These are phyloP conservation scores for Tetrahymena malaccensis DNA, from an alignment of 73 alveolate genomes.

Conservation along the genomic window DNA sequence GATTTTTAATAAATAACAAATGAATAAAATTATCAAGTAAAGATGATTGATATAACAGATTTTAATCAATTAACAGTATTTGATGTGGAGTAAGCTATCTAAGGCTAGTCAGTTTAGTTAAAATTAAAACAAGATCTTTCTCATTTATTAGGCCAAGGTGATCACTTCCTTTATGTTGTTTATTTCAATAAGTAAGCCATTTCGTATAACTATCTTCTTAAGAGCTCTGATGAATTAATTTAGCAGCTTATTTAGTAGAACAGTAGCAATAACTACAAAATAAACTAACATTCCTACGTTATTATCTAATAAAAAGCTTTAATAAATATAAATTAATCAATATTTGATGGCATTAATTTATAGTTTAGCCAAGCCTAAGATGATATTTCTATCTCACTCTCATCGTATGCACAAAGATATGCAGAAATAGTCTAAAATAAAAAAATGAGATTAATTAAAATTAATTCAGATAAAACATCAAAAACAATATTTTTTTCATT, in stretches of 20 bases:
- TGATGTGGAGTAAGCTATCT: background rate
- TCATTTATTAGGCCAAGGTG: background rate
- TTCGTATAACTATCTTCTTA: background rate
- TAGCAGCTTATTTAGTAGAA: background rate
- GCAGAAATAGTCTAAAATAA: background rate
- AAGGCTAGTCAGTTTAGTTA: background rate
- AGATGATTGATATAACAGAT: background rate
- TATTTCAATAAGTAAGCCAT: background rate
- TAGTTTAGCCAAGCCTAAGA: background rate
- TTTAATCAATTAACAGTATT: background rate
- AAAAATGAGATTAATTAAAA: background rate
- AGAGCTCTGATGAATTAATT: background rate
- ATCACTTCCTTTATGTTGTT: background rate
- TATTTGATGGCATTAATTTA: background rate
- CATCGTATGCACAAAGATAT: background rate
- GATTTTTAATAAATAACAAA: background rate
- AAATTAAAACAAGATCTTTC: background rate
- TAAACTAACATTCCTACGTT: background rate
- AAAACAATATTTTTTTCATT: background rate
- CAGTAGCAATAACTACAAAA: background rate
- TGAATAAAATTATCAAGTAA: background rate
- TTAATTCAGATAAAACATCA: background rate
- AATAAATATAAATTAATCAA: background rate
- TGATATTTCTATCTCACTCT: background rate
- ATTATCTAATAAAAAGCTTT: background rate